Base-by-base conservation (phyloP, 495 filamentous ascomycete genomes). In the Penicillium cosmopolitanum region DNA sequence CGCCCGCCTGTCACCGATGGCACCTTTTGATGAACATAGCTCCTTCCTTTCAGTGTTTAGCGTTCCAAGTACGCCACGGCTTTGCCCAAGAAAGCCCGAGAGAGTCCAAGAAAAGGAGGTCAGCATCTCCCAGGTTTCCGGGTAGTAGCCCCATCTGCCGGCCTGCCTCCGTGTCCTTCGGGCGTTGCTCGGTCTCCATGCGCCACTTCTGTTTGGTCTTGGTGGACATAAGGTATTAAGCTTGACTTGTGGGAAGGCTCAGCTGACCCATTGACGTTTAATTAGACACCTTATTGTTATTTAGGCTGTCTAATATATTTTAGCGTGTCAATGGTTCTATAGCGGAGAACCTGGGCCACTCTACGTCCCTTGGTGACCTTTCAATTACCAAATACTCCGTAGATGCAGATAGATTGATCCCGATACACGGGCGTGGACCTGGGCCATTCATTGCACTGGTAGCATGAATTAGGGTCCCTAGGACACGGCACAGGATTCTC, bases 151-250 rank as follows among this genome's bases (percentile, higher is more conserved):
- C 44, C 55, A 50, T 50, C 15, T 34, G 3, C n/a, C 55, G 55
- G 55, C 33, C 46, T 35, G 33, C 51, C 31, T 57, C 55, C 55
- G 55, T 44, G 47, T 38, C 44, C 9, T 19, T 48, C 46, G 46
- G 46, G 7, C 21, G 15, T 40, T 50, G 19, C 46, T 51, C 55
- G 55, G 55, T 33, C n/a, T 11, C 16, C 47, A 48, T 50, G 16
- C 35, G 43, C 33, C 16, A 21, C 12, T 36, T 36, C 18, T 28
- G 34, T 38, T 42, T 23, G 44, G 19, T 51, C 38, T 31, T 19
- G 19, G 19, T 57, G 31, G 46, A 48, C 46, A 25, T 48, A 48
- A 48, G 46, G 46, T 48, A 48, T 48, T 48, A 48, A 48, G 46
- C 46, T 48, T 48, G 46, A 28, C 11, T 25, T 12, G 6, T 23